phyloP scores from a whole-genome alignment of 768 basidiomycete species.

The Phylloporus sp. region DNA sequence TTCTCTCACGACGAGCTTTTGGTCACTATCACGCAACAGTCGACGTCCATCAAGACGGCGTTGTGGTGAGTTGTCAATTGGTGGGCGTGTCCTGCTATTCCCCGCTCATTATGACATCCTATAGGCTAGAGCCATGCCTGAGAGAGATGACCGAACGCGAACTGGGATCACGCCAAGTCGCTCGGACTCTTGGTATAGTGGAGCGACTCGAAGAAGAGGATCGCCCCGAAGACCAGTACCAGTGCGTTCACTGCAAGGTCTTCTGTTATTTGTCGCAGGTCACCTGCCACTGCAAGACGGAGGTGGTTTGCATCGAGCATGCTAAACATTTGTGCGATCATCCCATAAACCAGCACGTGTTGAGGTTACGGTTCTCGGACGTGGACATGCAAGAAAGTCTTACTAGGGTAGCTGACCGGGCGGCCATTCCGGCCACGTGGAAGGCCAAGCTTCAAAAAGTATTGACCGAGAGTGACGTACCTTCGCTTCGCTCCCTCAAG shows the following conservation, averaged over 20 bases:
- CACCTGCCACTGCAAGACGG: constrained; percentile 70
- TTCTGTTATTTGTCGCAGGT: constrained; percentile 96
- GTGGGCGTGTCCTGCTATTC: constrained; percentile 11
- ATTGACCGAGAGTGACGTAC: constrained; percentile 64
- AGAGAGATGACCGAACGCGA: constrained; percentile 89
- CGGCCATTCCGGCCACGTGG: constrained; percentile 73
- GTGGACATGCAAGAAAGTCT: constrained; percentile 67
- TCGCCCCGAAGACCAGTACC: constrained; percentile 89
- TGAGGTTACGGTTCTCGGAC: constrained; percentile 81
- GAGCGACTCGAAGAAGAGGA: constrained; percentile 78
- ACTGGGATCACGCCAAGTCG: constrained; percentile 55
- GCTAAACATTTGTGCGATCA: constrained; percentile 70
- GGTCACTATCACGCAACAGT: constrained; percentile 96
- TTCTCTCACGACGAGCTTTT: constrained; percentile 98
- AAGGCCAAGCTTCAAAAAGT: constrained; percentile 60
- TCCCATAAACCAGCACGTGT: constrained; percentile 46
- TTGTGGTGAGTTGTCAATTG: constrained; percentile 61
- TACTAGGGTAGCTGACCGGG: constrained; percentile 62
- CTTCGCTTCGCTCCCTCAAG: constrained; percentile 70
- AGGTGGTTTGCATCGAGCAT: constrained; percentile 86
- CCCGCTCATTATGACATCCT: constrained; percentile 18
- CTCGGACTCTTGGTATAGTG: constrained; percentile 53
- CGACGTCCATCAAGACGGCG: constrained; percentile 86
- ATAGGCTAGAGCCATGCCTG: constrained; percentile 79
- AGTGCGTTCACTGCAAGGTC: constrained; percentile 87